Evolutionary conservation across 2,329 filamentous ascomycete species (phyloP), one percentile per base, ranked within the genome.

Genomic region (Talaromyces sp.): DNA sequence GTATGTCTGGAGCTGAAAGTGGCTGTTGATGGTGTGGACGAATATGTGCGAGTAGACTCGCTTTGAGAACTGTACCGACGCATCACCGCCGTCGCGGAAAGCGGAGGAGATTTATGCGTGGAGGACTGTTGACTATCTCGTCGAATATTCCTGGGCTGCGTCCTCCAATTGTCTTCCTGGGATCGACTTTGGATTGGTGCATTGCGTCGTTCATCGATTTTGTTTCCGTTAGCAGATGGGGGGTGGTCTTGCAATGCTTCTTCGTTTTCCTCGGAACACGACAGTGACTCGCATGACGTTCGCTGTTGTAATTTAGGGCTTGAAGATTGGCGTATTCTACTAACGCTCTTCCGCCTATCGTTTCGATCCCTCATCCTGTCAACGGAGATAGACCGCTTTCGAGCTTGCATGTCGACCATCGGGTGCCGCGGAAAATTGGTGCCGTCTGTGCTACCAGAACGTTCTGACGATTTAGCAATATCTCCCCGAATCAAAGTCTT

Each of bases 31-130:
- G 67, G 64, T 1, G 69, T 66, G 3, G 67, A 67, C 12, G 72
- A 70, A n/a, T 69, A 69, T 23, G 64, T 65, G 35, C 54, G 44
- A 18, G 60, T 55, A n/a, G 61, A 63, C 28, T 54, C 68, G 63
- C 73, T 75, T 57, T 76, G 74, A 14, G 66, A 58, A 52, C 74
- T 76, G 58, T 66, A 65, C 12, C 71, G 72, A 12, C 74, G 73
- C 74, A 76, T 76, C 18, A 73, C 70, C 16, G 74, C 74, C 1
- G 74, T 76, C 6, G 76, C 71, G 3, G 74, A 73, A 35, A 76
- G 65, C 6, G 74, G 72, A 14, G 74, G 73, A 5, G 74, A 75
- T 66, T 70, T 75, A 8, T 70, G 67, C 9, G 64, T 66, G 59
- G 68, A 68, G 35, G 58, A 37, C 16, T 70, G 23, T 40, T 61